Base-by-base conservation (phyloP, 257 asterid genomes). In the Solanum rostratum region DNA sequence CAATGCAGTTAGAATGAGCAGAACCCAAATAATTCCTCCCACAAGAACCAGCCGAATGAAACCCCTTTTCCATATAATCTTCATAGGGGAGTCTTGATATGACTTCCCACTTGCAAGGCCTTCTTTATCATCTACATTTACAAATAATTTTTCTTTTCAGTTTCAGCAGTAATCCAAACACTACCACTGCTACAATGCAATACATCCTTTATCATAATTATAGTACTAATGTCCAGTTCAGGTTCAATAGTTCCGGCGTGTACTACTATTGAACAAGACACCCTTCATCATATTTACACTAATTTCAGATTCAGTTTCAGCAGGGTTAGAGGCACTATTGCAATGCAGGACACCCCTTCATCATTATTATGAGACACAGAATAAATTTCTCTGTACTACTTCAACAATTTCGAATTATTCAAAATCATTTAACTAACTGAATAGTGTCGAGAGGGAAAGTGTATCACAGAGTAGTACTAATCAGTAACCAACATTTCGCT, bases 1-100 rank as follows among this genome's bases (percentile, higher is more conserved):
- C 71, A 89, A 85, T 33, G 86, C 91, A 29, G 83, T 49, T 33
- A 87, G 88, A 81, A 91, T 89, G 37, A 88, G 89, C 39, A 89
- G 19, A 87, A 87, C 88, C 92, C 92, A 89, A n/a, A 89, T 63
- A 85, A 91, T 89, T 27, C 92, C 93, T 12, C 66, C 89, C 80
- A 88, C 89, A 33, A 91, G 84, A 50, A 88, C 87, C 83, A 88
- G 79, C 12, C 92, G 88, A 85, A 91, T 83, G 80, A 88, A 89
- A 8, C 92, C 93, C 88, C 55, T 89, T 79, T 84, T 91, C 93
- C 93, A 89, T 45, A 87, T 71, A 12, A 88, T 79, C 90, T 86
- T 88, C 91, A 88, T 53, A 15, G 89, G 82, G 81, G 29, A 86
- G 85, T 87, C 93, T 41, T 88, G 85, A 18, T 80, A 50, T 12